A percentile compares a stretch with the other conserved stretches of the same genome.
Conservation (phyloP, 2,329 filamentous ascomycete genomes). For the Xylariaceae sp. region DNA sequence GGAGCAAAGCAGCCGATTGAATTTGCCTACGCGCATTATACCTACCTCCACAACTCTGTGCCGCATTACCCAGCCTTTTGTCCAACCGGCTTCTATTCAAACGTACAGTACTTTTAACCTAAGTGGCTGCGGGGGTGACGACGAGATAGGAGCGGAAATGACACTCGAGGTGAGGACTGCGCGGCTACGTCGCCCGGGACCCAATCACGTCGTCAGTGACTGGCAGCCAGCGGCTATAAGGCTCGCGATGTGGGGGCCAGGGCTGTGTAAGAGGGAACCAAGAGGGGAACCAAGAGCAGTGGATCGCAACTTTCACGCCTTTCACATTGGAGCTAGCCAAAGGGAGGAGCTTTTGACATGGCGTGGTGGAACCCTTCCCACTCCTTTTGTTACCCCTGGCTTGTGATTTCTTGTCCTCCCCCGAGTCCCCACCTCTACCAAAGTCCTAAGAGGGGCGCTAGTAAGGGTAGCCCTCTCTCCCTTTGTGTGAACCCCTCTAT, state of each 20-base stretch:
- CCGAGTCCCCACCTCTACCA: neutral
- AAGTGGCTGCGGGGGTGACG: too few species aligned
- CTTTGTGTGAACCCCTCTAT: constrained; percentile 7
- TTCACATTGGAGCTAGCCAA: constrained; percentile 22
- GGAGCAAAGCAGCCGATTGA: too few species aligned
- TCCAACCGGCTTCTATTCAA: too few species aligned
- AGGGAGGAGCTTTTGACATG: constrained; percentile 7
- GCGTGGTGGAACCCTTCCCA: constrained; percentile 18
- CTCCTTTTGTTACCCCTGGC: neutral
- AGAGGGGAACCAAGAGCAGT: constrained; percentile 15
- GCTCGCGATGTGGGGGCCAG: constrained; percentile 7
- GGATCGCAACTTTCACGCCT: constrained; percentile 17
- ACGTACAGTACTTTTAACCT: too few species aligned
- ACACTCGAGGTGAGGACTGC: constrained; percentile 5
- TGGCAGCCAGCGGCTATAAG: constrained; percentile 16
- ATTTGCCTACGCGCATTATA: too few species aligned
- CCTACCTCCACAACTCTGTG: too few species aligned
- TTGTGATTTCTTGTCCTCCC: neutral
- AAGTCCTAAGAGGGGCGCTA: neutral
- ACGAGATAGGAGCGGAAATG: constrained; percentile 8
- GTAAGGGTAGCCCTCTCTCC: neutral
- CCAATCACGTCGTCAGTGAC: constrained; percentile 11
- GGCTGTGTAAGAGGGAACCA: constrained; percentile 12
- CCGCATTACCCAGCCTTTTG: too few species aligned
- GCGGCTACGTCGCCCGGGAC: constrained; percentile 6